phyloP scores from a whole-genome alignment of 257 asterid species.

The Phtheirospermum japonicum region DNA sequence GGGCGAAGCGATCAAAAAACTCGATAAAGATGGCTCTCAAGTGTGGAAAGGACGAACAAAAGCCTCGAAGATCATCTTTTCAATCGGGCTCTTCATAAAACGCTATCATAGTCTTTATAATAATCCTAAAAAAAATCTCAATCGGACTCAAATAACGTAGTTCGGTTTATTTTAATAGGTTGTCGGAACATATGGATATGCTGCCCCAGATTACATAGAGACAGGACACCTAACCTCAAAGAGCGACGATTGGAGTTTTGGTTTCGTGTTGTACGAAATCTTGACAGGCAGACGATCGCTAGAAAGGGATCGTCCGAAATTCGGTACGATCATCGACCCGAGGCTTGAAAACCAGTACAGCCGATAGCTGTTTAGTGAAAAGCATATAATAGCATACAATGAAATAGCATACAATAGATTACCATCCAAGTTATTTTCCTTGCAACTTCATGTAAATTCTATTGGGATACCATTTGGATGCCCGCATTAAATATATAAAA shows the following conservation, averaged over 20 bases:
- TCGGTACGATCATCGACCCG: conserved; percentile 62
- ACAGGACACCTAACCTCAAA: conserved; percentile 89
- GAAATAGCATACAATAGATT: too few relatives aligned
- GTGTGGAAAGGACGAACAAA: conserved; percentile 61
- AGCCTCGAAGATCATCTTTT: conserved; percentile 87
- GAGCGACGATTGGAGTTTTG: conserved; percentile 98
- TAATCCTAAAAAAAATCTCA: neutral
- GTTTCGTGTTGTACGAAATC: conserved; percentile 80
- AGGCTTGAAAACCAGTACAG: conserved; percentile 64
- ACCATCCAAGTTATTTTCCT: too few relatives aligned
- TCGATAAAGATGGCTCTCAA: conserved; percentile 72
- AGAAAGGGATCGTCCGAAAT: conserved; percentile 73
- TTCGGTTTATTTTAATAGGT: conserved; percentile 41
- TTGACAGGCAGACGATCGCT: conserved; percentile 79
- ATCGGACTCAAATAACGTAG: neutral
- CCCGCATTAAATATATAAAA: too few relatives aligned
- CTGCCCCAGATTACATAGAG: conserved; percentile 91
- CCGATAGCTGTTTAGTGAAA: conserved; percentile 76
- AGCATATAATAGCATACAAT: too few relatives aligned
- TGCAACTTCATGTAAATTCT: too few relatives aligned
- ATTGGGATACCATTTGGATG: too few relatives aligned
- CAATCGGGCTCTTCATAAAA: conserved; percentile 36
- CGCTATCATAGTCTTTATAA: conserved; percentile 30
- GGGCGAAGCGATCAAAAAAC: conserved; percentile 83
- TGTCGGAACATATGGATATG: conserved; percentile 92